phyloP scores from a whole-genome alignment of 2,329 filamentous ascomycete genomes.

The Talaromyces sp. region DNA sequence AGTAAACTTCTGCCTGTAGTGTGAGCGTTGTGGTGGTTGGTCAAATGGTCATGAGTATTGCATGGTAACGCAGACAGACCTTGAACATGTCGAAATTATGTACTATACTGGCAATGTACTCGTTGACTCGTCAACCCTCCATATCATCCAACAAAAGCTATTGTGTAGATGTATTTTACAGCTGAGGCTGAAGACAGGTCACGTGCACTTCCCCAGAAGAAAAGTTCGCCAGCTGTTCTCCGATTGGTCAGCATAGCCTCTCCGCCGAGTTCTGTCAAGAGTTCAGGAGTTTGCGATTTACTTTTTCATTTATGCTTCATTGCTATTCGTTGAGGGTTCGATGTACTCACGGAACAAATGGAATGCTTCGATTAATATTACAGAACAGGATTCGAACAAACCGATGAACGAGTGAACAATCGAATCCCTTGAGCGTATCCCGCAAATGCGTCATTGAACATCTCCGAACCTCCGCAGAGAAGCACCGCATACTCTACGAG shows the following conservation, averaged over 20 bases:
- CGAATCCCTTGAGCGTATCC: background rate
- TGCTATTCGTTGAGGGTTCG: background rate
- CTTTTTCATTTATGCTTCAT: background rate
- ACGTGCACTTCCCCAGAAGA: background rate
- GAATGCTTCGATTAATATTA: background rate
- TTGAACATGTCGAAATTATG: no score
- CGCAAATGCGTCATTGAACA: background rate
- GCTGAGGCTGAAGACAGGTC: background rate
- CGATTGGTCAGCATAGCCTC: conserved; percentile 6
- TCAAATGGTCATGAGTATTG: no score
- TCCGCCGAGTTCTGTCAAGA: background rate
- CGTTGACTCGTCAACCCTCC: no score
- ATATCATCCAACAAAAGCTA: no score
- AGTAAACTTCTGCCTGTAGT: background rate
- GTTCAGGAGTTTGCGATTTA: background rate
- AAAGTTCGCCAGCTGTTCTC: background rate
- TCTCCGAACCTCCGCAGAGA: background rate
- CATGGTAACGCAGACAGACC: no score
- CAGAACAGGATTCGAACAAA: background rate
- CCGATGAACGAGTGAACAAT: background rate
- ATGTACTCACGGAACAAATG: background rate
- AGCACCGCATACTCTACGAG: background rate
- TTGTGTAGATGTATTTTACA: no score
- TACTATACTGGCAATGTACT: no score
- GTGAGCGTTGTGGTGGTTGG: no score